phyloP scores from a whole-genome alignment of 306 rosid genomes.

The Acacia confusa region DNA sequence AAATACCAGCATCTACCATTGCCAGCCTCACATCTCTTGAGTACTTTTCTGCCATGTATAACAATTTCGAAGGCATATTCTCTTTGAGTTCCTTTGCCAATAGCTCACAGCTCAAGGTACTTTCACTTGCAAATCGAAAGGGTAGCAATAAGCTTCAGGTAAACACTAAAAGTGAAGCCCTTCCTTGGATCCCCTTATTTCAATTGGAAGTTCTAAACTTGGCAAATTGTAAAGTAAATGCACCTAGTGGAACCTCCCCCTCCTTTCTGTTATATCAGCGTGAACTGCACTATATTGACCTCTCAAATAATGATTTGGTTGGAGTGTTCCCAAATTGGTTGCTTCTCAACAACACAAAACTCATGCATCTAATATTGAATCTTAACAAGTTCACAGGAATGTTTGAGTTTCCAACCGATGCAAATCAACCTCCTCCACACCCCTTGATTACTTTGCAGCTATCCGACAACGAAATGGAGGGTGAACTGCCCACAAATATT shows the following conservation, averaged over 20 bases:
- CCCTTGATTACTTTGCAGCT: background rate
- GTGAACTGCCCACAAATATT: background rate
- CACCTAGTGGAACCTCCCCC: background rate
- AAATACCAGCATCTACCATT: background rate
- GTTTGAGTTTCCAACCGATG: background rate
- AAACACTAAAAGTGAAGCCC: background rate
- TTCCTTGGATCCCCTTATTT: background rate
- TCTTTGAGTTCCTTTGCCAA: background rate
- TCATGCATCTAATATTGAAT: background rate
- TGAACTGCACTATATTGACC: background rate
- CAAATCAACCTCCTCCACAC: background rate
- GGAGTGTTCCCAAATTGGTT: background rate
- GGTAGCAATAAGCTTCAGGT: background rate
- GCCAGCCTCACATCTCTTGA: conserved; percentile 1
- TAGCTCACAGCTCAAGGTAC: background rate
- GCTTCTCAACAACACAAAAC: background rate
- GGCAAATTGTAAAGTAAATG: background rate
- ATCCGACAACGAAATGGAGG: background rate
- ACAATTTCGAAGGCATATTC: background rate
- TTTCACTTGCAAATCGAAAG: background rate
- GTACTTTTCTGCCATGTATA: background rate
- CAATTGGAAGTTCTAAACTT: background rate
- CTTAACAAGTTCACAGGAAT: background rate
- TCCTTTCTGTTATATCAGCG: background rate
- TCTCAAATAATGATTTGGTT: conserved; percentile 1